Evolutionary conservation across 495 filamentous ascomycete genomes (phyloP).

Genomic region (Daldinia vernicosa): DNA sequence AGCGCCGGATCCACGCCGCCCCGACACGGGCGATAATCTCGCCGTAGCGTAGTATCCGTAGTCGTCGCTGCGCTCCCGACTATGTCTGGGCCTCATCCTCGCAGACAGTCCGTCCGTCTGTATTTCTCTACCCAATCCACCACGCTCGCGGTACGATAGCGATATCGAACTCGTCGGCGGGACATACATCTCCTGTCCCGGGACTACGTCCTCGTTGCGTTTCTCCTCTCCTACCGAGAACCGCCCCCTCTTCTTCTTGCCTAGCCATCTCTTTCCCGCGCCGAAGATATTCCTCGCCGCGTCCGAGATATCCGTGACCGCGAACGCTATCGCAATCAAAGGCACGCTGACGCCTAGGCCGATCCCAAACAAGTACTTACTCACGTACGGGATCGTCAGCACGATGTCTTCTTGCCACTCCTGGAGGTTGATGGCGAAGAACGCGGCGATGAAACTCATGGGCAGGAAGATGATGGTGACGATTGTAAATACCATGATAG

Average conservation of each 20-base stretch:
- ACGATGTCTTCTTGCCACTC: slow-evolving; percentile 56
- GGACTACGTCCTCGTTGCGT: background rate
- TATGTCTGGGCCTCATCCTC: slow-evolving; percentile 12
- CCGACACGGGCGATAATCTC: slow-evolving; percentile 31
- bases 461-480: slow-evolving; percentile 76
- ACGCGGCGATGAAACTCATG: slow-evolving; percentile 70
- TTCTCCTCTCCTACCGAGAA: background rate
- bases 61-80: slow-evolving; percentile 36
- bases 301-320: slow-evolving; percentile 65
- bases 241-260: background rate
- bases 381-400: slow-evolving; percentile 65
- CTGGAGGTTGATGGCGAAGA: slow-evolving; percentile 71
- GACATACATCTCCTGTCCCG: slow-evolving; percentile 11
- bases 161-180: slow-evolving; percentile 33
- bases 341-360: slow-evolving; percentile 73
- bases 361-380: slow-evolving; percentile 72
- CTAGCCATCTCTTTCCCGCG: slow-evolving; percentile 1
- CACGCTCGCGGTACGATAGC: slow-evolving; percentile 21
- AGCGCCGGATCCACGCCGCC: slow-evolving; percentile 7
- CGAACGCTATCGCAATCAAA: slow-evolving; percentile 66
- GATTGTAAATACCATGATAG: slow-evolving; percentile 79
- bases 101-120: background rate
- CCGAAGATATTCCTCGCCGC: slow-evolving; percentile 29
- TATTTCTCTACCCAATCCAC: slow-evolving; percentile 3
- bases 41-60: slow-evolving; percentile 22